Evolutionary conservation across 2,329 filamentous ascomycete species (phyloP), one percentile per base, ranked within the genome.

Genomic region (Sclerotinia borealis): DNA sequence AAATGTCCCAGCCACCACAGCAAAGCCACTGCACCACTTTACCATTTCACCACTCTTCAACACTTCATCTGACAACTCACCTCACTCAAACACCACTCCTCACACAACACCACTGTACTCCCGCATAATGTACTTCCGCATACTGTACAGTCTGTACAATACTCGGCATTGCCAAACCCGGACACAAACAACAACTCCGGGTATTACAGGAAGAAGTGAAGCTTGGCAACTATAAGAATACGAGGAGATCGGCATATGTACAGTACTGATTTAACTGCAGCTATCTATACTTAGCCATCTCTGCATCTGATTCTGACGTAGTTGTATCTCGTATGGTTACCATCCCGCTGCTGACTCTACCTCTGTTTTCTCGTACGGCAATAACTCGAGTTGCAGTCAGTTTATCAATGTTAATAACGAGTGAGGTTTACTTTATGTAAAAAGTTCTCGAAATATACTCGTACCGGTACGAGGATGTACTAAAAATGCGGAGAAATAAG

Each of bases 171-270:
- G 49, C 19, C n/a, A 51, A 51, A 36, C 9, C 29, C 29, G 49
- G 29, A 51, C 34, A 11, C n/a, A 1, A 0, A 9, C 3, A 22
- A 34, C 19, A n/a, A n/a, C 19, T 4, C 3, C 4, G 19, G 29
- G 9, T 17, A 51, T 51, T 2, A 19, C 34, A 36, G 49, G 29
- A 29, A 36, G 29, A 29, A 36, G 22, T 9, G 7, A 9, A 51
- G 49, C 49, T 51, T 51, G 49, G 49, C 29, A 34, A n/a, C 19
- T 31, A 36, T 6, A 22, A n/a, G 29, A 51, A 51, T 51, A 51
- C 49, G 49, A 51, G 49, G 49, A 51, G 49, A 51, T 51, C 49
- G 49, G 49, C 49, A 51, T 51, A n/a, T 22, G 49, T 8, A 34
- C 29, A n/a, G 19, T 51, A 51, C 29, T 51, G 1, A 22, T 0